These are phyloP conservation scores for Castanopsis chinensis DNA, from an alignment of 306 rosid genomes.

Conservation along the genomic window DNA sequence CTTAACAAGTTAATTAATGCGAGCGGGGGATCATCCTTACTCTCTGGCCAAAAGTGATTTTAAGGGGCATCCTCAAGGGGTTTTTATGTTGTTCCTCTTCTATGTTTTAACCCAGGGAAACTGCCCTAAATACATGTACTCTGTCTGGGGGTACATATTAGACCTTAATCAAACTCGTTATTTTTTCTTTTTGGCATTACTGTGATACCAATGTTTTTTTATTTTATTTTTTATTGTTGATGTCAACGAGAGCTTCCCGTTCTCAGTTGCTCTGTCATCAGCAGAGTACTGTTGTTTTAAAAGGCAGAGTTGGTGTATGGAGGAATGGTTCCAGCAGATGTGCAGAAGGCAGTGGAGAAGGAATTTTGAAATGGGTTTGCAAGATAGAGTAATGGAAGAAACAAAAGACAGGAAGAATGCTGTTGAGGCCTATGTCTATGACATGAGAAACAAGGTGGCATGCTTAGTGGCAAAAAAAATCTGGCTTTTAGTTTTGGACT, in stretches of 20 bases:
- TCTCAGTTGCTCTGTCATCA: slow-evolving; percentile 58
- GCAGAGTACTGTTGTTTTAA: slow-evolving; percentile 57
- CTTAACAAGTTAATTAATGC: neutral
- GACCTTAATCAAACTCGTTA: neutral
- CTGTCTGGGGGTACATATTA: neutral
- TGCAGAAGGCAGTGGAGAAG: slow-evolving; percentile 78
- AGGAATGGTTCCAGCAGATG: slow-evolving; percentile 52
- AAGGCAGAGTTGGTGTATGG: slow-evolving; percentile 85
- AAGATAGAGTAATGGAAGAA: slow-evolving; percentile 96
- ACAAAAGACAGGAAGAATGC: slow-evolving; percentile 95
- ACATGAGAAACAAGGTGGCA: slow-evolving; percentile 83
- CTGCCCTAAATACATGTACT: neutral
- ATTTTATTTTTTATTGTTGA: neutral
- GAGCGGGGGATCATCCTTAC: neutral
- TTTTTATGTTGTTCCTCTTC: neutral
- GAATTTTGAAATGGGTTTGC: slow-evolving; percentile 97
- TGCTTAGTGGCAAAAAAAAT: too few relatives aligned
- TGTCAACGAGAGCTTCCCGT: slow-evolving; percentile 84
- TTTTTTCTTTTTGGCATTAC: neutral
- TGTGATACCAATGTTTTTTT: neutral
- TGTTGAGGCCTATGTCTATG: slow-evolving; percentile 91
- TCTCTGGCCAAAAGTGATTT: neutral
- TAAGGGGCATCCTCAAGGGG: neutral
- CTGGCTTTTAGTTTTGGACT: neutral
- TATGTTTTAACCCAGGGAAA: neutral